A percentile compares a stretch with the other conserved stretches of the same genome.
phyloP scores from a whole-genome alignment of 768 basidiomycete genomes.

The Rubroboletus satanas region DNA sequence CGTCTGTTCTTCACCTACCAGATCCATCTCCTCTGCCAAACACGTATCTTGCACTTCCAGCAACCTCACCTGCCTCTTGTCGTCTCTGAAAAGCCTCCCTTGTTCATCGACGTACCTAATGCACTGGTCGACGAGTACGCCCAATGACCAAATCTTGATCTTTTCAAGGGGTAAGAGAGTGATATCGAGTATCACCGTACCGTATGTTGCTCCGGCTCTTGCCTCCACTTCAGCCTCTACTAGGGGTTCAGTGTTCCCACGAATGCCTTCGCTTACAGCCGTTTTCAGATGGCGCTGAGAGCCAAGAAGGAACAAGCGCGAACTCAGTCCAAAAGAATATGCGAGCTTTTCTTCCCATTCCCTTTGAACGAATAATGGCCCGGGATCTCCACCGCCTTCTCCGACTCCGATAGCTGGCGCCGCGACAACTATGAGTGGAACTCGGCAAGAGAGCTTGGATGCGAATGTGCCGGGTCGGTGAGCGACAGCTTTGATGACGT shows the following conservation, averaged over 20 bases:
- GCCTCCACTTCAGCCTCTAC: slow-evolving; percentile 1
- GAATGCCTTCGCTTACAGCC: background rate
- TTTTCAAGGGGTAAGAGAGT: slow-evolving; percentile 85
- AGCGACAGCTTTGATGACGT: slow-evolving; percentile 77
- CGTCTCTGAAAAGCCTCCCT: background rate
- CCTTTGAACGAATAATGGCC: slow-evolving; percentile 78
- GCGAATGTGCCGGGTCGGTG: slow-evolving; percentile 87
- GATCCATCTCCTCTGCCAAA: slow-evolving; percentile 9
- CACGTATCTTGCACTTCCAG: slow-evolving; percentile 20
- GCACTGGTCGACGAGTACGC: slow-evolving; percentile 64
- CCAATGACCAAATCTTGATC: slow-evolving; percentile 74
- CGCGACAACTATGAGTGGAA: slow-evolving; percentile 73
- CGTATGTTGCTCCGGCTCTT: slow-evolving; percentile 27
- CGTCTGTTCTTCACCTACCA: background rate
- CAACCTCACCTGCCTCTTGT: slow-evolving; percentile 8
- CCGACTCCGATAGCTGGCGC: slow-evolving; percentile 76
- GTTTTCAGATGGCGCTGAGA: slow-evolving; percentile 9
- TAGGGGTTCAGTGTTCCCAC: background rate
- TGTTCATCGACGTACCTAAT: slow-evolving; percentile 10
- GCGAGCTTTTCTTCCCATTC: slow-evolving; percentile 90
- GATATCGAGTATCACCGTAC: slow-evolving; percentile 71
- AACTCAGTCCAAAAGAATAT: slow-evolving; percentile 74
- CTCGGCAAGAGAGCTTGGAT: slow-evolving; percentile 62
- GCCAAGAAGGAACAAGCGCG: slow-evolving; percentile 84
- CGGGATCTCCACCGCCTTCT: slow-evolving; percentile 59